Evolutionary conservation across 163 green algal genomes (phyloP).

Genomic region (Chlorella variabilis): DNA sequence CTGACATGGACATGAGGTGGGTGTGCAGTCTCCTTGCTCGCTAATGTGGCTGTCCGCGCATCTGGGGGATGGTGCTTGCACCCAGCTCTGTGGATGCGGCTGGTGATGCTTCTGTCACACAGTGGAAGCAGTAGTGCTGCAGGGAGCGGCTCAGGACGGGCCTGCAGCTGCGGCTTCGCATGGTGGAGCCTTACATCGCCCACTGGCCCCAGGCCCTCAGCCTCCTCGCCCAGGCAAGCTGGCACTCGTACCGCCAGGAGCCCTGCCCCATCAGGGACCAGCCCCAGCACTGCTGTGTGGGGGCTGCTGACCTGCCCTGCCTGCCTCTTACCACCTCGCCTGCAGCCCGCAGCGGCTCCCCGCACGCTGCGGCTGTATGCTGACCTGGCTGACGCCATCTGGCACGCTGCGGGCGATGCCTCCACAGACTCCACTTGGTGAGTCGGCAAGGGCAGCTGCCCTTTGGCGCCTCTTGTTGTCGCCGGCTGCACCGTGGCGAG

Average conservation of each 20-base stretch:
- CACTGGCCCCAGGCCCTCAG: slow-evolving; percentile 70
- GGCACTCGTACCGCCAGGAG: neutral
- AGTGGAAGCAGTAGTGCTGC: neutral
- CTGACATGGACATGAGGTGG: slow-evolving; percentile 28
- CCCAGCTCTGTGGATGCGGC: no score
- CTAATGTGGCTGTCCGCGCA: no score
- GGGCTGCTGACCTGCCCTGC: no score
- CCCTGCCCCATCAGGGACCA: no score
- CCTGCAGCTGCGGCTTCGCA: slow-evolving; percentile 61
- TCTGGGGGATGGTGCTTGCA: no score
- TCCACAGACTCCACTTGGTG: slow-evolving; percentile 72
- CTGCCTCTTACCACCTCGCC: neutral
- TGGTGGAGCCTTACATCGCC: slow-evolving; percentile 65
- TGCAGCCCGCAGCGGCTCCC: slow-evolving; percentile 48
- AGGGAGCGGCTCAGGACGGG: slow-evolving; percentile 39
- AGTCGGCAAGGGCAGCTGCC: neutral
- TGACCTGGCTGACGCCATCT: slow-evolving; percentile 67
- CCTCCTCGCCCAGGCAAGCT: slow-evolving; percentile 45
- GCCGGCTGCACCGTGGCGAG: no score
- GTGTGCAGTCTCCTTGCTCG: neutral
- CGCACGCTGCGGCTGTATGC: slow-evolving; percentile 49
- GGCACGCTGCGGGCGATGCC: slow-evolving; percentile 69
- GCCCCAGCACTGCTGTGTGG: neutral
- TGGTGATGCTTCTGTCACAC: no score
- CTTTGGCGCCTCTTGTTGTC: no score